These are phyloP conservation scores for Puya raimondii DNA, from an alignment of 176 grass and related monocot genomes.

Conservation along the genomic window DNA sequence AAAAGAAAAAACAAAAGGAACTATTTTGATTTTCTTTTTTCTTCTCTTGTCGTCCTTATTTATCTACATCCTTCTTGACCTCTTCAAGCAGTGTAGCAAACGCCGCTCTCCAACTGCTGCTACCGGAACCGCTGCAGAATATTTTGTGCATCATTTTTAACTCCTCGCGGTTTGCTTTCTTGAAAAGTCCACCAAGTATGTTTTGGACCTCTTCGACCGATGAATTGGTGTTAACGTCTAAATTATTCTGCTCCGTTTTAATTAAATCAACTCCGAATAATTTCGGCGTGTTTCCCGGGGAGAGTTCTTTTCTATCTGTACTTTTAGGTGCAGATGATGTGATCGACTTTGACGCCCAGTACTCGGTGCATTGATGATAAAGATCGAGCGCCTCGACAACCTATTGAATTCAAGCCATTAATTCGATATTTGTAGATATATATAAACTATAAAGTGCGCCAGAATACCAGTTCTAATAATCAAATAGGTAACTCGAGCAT, in stretches of 20 bases:
- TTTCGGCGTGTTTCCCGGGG: conserved; percentile 7
- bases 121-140: conserved; percentile 29
- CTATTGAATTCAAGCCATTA: conserved; percentile 27
- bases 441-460: background rate
- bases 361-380: conserved; percentile 40
- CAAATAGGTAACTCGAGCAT: background rate
- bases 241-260: conserved; percentile 34
- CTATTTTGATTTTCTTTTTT: conserved; percentile 15
- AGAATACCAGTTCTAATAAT: background rate
- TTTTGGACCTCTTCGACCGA: conserved; percentile 24
- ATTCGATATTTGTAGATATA: background rate
- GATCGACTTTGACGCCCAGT: conserved; percentile 50
- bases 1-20: background rate
- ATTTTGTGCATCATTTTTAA: conserved; percentile 30
- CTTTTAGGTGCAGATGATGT: background rate
- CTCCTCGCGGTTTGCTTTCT: conserved; percentile 49
- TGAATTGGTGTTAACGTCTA: conserved; percentile 23
- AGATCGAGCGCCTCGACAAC: conserved; percentile 66
- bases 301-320: conserved; percentile 11
- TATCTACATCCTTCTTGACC: conserved; percentile 40
- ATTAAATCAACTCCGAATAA: conserved; percentile 29
- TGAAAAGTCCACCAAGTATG: conserved; percentile 24
- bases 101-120: conserved; percentile 26
- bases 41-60: conserved; percentile 23
- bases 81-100: conserved; percentile 23